Conservation (phyloP, 352 stramenopile species). For the Phytopythium cucurbitacearum region DNA sequence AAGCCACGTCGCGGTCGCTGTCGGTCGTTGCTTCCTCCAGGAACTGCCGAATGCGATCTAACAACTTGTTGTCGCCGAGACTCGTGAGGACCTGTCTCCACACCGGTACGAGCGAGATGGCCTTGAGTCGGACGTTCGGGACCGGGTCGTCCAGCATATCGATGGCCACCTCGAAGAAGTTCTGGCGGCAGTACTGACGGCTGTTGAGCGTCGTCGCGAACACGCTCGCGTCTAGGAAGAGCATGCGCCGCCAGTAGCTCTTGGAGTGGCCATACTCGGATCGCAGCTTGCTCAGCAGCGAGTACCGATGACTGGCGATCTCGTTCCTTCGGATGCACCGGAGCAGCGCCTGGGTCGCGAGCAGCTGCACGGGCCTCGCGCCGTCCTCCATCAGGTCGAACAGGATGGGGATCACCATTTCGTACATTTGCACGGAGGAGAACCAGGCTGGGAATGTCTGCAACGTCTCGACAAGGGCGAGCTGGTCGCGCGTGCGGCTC, state of each 20-base stretch:
- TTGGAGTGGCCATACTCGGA: constrained; percentile 68
- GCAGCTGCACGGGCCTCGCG: constrained; percentile 63
- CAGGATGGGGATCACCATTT: constrained; percentile 70
- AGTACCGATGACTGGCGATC: constrained; percentile 60
- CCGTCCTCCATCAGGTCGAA: constrained; percentile 79
- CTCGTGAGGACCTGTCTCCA: constrained; percentile 59
- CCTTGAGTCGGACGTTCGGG: constrained; percentile 76
- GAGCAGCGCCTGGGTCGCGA: constrained; percentile 60
- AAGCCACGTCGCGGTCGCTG: constrained; percentile 62
- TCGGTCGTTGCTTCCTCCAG: constrained; percentile 59
- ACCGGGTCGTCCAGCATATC: constrained; percentile 72
- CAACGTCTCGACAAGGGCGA: constrained; percentile 61
- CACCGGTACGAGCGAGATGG: constrained; percentile 48
- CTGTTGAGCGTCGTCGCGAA: constrained; percentile 65
- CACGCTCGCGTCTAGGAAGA: constrained; percentile 69
- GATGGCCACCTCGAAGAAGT: constrained; percentile 73
- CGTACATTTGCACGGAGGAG: constrained; percentile 58
- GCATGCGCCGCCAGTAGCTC: constrained; percentile 71
- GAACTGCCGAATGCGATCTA: constrained; percentile 66
- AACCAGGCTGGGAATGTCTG: constrained; percentile 54
- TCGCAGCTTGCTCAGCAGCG: constrained; percentile 58
- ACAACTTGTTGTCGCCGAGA: constrained; percentile 62
- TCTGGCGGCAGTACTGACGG: constrained; percentile 64
- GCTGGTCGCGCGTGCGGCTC: constrained; percentile 66
- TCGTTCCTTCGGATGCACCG: constrained; percentile 69